A percentile compares a stretch with the other conserved stretches of the same genome.
Evolutionary conservation across 257 asterid species (phyloP).

Genomic region (Capsicum pubescens): DNA sequence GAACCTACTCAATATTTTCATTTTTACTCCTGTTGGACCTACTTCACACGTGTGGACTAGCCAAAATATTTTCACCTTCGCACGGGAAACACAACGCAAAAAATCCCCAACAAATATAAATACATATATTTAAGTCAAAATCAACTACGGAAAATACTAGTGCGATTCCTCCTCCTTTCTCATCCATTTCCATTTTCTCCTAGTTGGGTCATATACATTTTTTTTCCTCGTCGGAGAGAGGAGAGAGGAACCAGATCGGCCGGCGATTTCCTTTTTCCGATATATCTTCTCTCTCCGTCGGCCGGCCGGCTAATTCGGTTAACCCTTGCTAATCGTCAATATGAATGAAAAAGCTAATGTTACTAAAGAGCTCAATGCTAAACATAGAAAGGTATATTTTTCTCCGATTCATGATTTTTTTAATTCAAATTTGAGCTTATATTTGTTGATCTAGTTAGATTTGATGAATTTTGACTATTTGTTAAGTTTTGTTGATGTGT

Average conservation of each 20-base stretch:
- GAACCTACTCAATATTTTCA: too few species aligned
- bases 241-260: constrained; percentile 44
- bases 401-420: background rate
- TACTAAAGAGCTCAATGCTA: constrained; percentile 92
- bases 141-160: background rate
- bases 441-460: too few species aligned
- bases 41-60: background rate
- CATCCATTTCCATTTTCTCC: constrained; percentile 32
- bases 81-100: background rate
- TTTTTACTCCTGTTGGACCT: too few species aligned
- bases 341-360: constrained; percentile 96
- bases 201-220: background rate
- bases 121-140: background rate
- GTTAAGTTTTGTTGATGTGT: too few species aligned
- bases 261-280: constrained; percentile 30
- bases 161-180: constrained; percentile 28
- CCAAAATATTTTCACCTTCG: background rate
- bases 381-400: constrained; percentile 77
- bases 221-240: constrained; percentile 23
- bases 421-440: too few species aligned
- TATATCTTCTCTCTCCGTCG: constrained; percentile 33
- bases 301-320: background rate
- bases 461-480: too few species aligned
- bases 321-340: constrained; percentile 35
- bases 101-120: background rate